A percentile compares a stretch with the other conserved stretches of the same genome.
phyloP scores from a whole-genome alignment of 331 rosid species.

The Acacia pycnantha region DNA sequence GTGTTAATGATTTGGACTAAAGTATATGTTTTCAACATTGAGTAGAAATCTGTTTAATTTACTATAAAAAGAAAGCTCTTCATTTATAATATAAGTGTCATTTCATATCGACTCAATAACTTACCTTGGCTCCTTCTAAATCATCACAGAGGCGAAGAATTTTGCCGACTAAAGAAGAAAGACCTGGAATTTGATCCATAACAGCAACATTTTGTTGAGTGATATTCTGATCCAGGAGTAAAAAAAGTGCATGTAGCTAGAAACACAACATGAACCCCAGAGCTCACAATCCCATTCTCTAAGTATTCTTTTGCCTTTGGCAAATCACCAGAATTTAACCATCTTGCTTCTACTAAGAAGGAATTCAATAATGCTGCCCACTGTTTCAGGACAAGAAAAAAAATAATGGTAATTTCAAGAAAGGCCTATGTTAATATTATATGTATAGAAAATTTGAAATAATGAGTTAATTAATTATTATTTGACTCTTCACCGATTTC shows the following conservation, averaged over 20 bases:
- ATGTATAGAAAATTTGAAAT: neutral
- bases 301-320: constrained; percentile 55
- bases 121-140: constrained; percentile 47
- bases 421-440: too few species aligned
- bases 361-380: constrained; percentile 54
- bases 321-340: constrained; percentile 43
- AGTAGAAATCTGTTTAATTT: too few species aligned
- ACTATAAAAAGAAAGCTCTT: too few species aligned
- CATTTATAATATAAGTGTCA: too few species aligned
- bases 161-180: constrained; percentile 40
- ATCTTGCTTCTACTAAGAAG: constrained; percentile 56
- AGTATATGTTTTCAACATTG: too few species aligned
- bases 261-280: constrained; percentile 47
- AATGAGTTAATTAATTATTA: neutral
- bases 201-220: constrained; percentile 19
- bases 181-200: constrained; percentile 34
- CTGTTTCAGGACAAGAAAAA: constrained; percentile 25
- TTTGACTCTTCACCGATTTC: constrained; percentile 37
- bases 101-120: too few species aligned
- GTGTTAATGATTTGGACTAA: too few species aligned
- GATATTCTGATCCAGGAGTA: constrained; percentile 40
- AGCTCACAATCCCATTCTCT: constrained; percentile 47
- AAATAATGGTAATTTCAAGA: neutral
- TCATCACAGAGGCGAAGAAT: constrained; percentile 71
- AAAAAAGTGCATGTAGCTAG: constrained; percentile 45